Evolutionary conservation across 352 stramenopile genomes (phyloP), one percentile per base, ranked within the genome.

Genomic region (Phytophthora megakarya): DNA sequence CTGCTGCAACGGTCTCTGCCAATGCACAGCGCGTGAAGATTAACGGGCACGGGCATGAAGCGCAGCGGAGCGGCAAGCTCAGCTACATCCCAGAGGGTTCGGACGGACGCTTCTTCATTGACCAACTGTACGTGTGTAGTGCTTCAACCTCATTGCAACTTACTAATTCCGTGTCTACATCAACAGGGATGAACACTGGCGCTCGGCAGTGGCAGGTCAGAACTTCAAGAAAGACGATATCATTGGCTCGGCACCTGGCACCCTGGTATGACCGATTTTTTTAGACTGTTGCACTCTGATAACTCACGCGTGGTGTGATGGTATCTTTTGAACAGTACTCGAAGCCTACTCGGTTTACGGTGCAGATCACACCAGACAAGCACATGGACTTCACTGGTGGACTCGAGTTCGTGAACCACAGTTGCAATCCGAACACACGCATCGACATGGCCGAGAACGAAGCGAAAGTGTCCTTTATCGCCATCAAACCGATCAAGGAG

Each of bases 371-470:
- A 28, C 67, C 73, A 3, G 47, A 82, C 55, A 89, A 92, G 78
- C 89, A 97, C 79, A 73, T 97, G 25, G 80, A 91, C 57, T 93
- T 95, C 56, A 73, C 76, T 3, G 86, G 83, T 22, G 89, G 89
- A 23, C 70, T 95, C 33, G 86, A 97, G 74, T 96, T 89, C 55
- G 85, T 95, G 35, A 96, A 95, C 75, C 89, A 96, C 72, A 90
- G 81, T 59, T 97, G 89, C 74, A 80, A 84, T 22, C 87, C 86
- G 35, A 97, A 96, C 64, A 87, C 88, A 15, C 77, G 82, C 15
- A 76, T 96, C 61, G 73, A 95, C 39, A 75, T 97, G 54, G 79
- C 71, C 25, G 88, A 96, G 42, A 84, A 81, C 58, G 83, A 81
- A 13, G 72, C 81, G 0, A 76, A 84, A 33, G 84, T 95, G 13